Conservation (phyloP, 2,329 filamentous ascomycete genomes). For the Camillea tinctor region DNA sequence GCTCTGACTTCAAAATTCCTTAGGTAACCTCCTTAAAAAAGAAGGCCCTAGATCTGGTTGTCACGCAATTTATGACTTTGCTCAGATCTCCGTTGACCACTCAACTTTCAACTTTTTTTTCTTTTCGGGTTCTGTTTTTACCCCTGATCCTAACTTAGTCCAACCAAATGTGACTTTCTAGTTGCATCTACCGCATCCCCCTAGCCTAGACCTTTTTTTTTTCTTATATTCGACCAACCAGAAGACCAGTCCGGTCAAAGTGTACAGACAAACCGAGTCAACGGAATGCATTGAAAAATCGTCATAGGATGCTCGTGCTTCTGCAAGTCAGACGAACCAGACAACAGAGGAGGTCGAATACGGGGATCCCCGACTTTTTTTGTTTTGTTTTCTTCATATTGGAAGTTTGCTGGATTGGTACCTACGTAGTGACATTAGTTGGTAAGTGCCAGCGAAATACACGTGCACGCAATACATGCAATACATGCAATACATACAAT, state of each 20-base stretch:
- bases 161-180: neutral
- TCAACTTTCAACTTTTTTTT: neutral
- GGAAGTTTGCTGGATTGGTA: no score
- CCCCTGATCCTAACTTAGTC: neutral
- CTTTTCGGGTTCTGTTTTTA: neutral
- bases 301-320: constrained; percentile 12
- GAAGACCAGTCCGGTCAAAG: neutral
- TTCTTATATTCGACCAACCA: neutral
- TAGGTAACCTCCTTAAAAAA: no score
- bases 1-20: no score
- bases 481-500: neutral
- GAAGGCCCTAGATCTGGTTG: no score
- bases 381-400: constrained; percentile 6
- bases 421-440: neutral
- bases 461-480: neutral
- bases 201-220: neutral
- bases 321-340: constrained; percentile 20
- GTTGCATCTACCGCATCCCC: neutral
- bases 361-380: constrained; percentile 19
- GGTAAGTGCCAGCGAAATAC: neutral
- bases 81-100: neutral
- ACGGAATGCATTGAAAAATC: constrained; percentile 2
- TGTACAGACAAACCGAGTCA: neutral
- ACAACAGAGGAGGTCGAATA: constrained; percentile 6
- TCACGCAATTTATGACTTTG: no score